Percentiles rank a stretch among this genome's conserved stretches.
Conservation (phyloP, 1,139 yeast genomes). For the Yamadazyma mexicana region DNA sequence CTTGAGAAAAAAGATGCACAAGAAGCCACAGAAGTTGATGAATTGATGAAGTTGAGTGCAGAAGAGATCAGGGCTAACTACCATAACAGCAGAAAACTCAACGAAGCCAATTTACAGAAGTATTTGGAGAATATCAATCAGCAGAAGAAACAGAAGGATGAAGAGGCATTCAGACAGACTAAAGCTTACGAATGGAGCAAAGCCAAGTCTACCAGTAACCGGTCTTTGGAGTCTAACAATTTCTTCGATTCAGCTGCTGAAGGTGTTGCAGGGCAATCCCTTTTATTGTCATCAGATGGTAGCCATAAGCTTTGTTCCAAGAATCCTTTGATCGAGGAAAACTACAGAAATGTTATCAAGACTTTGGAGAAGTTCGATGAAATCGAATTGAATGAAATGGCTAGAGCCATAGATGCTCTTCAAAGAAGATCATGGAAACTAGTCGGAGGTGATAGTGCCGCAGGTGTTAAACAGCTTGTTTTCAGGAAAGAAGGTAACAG, state of each 20-base stretch:
- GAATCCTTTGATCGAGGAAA: conserved; percentile 40
- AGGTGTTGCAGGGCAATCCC: conserved; percentile 24
- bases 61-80: conserved; percentile 18
- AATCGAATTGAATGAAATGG: conserved; percentile 26
- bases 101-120: conserved; percentile 17
- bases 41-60: conserved; percentile 17
- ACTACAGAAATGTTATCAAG: conserved; percentile 45
- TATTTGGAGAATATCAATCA: conserved; percentile 47
- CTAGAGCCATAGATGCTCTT: conserved; percentile 25
- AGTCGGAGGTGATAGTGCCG: conserved; percentile 30
- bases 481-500: conserved; percentile 21
- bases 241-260: conserved; percentile 49
- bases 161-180: conserved; percentile 46
- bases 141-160: conserved; percentile 38
- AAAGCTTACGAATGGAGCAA: conserved; percentile 57
- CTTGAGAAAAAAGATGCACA: conserved; percentile 6
- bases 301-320: conserved; percentile 20
- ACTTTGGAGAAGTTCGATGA: conserved; percentile 41
- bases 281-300: conserved; percentile 48
- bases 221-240: conserved; percentile 43
- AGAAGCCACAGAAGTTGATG: conserved; percentile 13
- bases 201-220: conserved; percentile 31
- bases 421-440: conserved; percentile 38
- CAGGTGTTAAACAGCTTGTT: conserved; percentile 26
- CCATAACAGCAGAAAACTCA: conserved; percentile 4